Evolutionary conservation across 2,329 filamentous ascomycete genomes (phyloP), one percentile per base, ranked within the genome.

Genomic region (Alternaria sp.): DNA sequence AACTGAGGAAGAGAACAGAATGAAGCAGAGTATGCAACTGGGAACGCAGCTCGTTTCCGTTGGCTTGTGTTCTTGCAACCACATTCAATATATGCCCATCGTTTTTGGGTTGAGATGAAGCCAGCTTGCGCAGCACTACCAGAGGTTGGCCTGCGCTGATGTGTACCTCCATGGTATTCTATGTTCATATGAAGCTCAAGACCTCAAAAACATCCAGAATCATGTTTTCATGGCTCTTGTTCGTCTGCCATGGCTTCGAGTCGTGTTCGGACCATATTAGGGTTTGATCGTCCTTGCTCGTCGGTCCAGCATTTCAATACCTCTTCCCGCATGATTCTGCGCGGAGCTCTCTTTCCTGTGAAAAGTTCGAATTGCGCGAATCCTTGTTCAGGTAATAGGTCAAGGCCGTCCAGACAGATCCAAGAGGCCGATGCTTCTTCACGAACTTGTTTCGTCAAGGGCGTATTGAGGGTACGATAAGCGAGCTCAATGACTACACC

Each of bases 321-420:
- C 68, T 89, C 88, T 38, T 86, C 81, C 61, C 89, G 85, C 91
- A 94, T 94, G 36, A 90, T 75, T 42, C 87, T 81, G 20, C 91
- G 84, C 1, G 90, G 90, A 14, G 90, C 90, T 76, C 89, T 86
- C 42, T 89, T 82, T 0, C 91, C 91, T 0, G 91, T 93, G 74
- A 94, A 92, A 1, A 93, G 79, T 76, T 94, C 91, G 71, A 93
- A 94, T 68, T 93, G 91, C 1, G 91, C 90, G 75, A 91, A 91
- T 0, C 89, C 91, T 72, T 93, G 91, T 73, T 93, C 91, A 0
- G 90, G 90, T 11, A 94, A 77, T 32, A 93, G 82, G 66, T 94
- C 91, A 16, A 94, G 79, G 0, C 91, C 91, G 70, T 93, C 90
- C 74, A 93, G 86, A 9, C 90, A 83, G 0, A 93, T 88, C 91